Conservation (phyloP, 1,284 basidiomycete genomes). For the Dichomitus squalens region DNA sequence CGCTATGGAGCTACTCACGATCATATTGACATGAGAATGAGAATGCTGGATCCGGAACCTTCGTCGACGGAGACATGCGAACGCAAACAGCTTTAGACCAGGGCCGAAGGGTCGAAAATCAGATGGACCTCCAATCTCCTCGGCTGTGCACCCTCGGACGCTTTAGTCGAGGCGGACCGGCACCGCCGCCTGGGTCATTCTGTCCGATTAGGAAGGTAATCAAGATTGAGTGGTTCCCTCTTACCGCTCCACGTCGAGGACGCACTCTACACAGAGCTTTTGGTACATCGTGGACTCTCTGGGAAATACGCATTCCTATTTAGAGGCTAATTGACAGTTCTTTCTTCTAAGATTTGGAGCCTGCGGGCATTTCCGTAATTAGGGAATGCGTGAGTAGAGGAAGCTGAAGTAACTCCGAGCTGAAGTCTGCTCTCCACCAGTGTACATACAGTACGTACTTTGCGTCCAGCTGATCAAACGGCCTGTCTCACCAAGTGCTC, state of each 20-base stretch:
- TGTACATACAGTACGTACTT: background rate
- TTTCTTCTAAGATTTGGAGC: background rate
- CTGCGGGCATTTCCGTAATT: constrained; percentile 1
- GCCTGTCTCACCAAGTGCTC: background rate
- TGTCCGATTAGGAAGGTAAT: constrained; percentile 19
- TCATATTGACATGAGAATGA: constrained; percentile 7
- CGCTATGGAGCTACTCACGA: constrained; percentile 1
- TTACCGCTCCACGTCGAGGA: background rate
- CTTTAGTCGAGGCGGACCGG: constrained; percentile 11
- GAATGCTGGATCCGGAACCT: background rate
- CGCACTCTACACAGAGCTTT: background rate
- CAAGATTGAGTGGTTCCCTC: constrained; percentile 17
- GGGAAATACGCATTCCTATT: background rate
- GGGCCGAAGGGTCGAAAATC: constrained; percentile 2
- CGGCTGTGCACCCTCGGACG: constrained; percentile 21
- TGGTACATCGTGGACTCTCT: background rate
- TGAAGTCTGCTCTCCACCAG: background rate
- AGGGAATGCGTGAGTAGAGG: constrained; percentile 5
- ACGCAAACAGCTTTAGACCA: background rate
- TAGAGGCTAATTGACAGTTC: constrained; percentile 1
- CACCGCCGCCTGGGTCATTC: background rate
- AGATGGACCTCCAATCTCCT: constrained; percentile 10
- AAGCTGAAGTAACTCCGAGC: background rate
- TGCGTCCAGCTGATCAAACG: constrained; percentile 1
- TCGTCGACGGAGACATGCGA: background rate